Conservation (phyloP, 169 alveolate species). For the Plasmodium malariae region DNA sequence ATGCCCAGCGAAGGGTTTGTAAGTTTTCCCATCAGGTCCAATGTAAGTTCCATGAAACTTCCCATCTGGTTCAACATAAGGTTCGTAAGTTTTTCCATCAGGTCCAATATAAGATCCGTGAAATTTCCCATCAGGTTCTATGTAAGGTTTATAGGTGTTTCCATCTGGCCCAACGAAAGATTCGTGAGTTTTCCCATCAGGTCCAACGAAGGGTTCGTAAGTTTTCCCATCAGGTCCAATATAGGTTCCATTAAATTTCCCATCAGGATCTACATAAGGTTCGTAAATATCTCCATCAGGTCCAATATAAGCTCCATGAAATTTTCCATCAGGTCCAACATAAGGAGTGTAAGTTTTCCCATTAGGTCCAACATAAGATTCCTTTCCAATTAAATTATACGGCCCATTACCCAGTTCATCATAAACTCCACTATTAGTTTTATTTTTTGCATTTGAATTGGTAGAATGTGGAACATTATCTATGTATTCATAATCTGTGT, state of each 20-base stretch:
- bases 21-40: too few species aligned
- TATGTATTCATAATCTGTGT: slow-evolving; percentile 14
- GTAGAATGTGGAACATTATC: background rate
- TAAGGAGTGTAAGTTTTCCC: background rate
- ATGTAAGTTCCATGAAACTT: background rate
- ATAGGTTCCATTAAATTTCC: slow-evolving; percentile 4
- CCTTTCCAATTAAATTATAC: slow-evolving; percentile 25
- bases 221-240: slow-evolving; percentile 8
- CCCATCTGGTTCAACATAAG: slow-evolving; percentile 1
- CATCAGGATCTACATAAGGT: background rate
- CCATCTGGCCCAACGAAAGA: slow-evolving; percentile 3
- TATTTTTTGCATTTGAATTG: background rate
- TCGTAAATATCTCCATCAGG: background rate
- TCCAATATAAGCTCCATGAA: too few species aligned
- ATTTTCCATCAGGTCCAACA: slow-evolving; percentile 1
- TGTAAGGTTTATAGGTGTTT: background rate
- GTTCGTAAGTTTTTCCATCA: slow-evolving; percentile 5
- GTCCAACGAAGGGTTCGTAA: too few species aligned
- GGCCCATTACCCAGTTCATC: slow-evolving; percentile 44
- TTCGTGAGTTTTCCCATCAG: background rate
- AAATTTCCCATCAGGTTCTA: background rate
- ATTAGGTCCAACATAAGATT: background rate
- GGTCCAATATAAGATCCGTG: background rate
- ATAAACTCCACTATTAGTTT: slow-evolving; percentile 10
- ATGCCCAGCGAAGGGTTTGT: too few species aligned